Evolutionary conservation across 2,329 filamentous ascomycete species (phyloP).

Genomic region (Microsporum canis): DNA sequence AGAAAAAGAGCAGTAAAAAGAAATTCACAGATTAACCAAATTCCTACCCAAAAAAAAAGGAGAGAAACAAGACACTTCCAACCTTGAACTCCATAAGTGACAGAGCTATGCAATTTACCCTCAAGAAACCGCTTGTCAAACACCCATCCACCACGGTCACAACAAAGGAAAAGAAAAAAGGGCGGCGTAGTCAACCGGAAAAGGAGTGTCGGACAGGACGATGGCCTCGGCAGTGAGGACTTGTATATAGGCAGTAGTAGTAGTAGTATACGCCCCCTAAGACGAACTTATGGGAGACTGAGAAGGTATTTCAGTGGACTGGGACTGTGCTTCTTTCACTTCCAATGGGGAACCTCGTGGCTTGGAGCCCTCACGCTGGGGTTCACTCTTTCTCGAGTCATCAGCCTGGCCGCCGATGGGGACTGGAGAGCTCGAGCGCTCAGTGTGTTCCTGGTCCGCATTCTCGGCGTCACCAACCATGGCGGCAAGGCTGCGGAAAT

Average conservation of each 20-base stretch:
- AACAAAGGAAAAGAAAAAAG: not conserved
- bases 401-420: not conserved
- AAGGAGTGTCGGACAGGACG: not conserved
- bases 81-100: not conserved
- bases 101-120: not conserved
- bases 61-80: not conserved
- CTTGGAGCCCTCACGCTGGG: not conserved
- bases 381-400: not conserved
- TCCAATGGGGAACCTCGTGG: not conserved
- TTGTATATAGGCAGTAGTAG: not conserved
- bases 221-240: not conserved
- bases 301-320: conserved; percentile 5
- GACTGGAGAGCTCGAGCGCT: not conserved
- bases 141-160: not conserved
- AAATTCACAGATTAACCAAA: not conserved
- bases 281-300: not conserved
- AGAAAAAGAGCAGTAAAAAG: not conserved
- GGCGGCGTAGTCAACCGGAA: not conserved
- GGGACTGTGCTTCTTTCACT: conserved; percentile 10
- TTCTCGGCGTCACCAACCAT: conserved; percentile 61
- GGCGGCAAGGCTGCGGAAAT: conserved; percentile 76
- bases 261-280: not conserved
- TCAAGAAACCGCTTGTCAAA: not conserved
- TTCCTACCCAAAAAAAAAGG: not conserved
- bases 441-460: conserved; percentile 13